Evolutionary conservation across 768 basidiomycete genomes (phyloP).

Genomic region (Suillus clintonianus): DNA sequence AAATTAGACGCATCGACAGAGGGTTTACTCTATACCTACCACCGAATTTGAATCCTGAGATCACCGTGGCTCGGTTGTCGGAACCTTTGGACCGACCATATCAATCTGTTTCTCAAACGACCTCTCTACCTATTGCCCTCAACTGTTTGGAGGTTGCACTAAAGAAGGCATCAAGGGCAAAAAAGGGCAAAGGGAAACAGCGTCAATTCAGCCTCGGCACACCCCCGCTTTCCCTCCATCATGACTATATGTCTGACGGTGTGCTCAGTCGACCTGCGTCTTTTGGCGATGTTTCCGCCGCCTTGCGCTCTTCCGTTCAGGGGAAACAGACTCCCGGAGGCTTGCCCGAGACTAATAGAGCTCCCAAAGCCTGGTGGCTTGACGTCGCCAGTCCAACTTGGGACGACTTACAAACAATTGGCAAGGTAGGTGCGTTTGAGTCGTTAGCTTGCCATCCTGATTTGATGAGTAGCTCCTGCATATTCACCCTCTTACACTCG

Average conservation of each 20-base stretch:
- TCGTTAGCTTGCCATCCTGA: neutral
- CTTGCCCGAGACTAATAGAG: constrained; percentile 10
- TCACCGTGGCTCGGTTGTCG: neutral
- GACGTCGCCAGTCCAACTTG: constrained; percentile 87
- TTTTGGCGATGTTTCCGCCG: constrained; percentile 26
- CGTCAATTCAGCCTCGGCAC: neutral
- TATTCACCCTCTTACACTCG: constrained; percentile 89
- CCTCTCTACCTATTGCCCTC: constrained; percentile 51
- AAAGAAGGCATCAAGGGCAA: constrained; percentile 40
- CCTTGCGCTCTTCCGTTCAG: constrained; percentile 37
- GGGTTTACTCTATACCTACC: constrained; percentile 68
- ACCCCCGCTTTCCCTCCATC: constrained; percentile 18
- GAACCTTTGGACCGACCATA: constrained; percentile 7
- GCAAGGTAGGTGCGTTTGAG: constrained; percentile 57
- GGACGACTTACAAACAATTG: constrained; percentile 84
- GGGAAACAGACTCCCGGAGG: constrained; percentile 42
- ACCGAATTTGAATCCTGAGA: constrained; percentile 27
- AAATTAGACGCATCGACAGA: constrained; percentile 58
- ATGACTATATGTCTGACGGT: constrained; percentile 38
- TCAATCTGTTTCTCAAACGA: constrained; percentile 41
- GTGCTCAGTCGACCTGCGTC: constrained; percentile 30
- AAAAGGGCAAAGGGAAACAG: constrained; percentile 19
- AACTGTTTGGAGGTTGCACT: constrained; percentile 49
- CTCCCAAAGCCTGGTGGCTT: constrained; percentile 80
- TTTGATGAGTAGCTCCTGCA: constrained; percentile 61